These are phyloP conservation scores for Pleurotus platypus DNA, from an alignment of 768 basidiomycete genomes.

Conservation along the genomic window DNA sequence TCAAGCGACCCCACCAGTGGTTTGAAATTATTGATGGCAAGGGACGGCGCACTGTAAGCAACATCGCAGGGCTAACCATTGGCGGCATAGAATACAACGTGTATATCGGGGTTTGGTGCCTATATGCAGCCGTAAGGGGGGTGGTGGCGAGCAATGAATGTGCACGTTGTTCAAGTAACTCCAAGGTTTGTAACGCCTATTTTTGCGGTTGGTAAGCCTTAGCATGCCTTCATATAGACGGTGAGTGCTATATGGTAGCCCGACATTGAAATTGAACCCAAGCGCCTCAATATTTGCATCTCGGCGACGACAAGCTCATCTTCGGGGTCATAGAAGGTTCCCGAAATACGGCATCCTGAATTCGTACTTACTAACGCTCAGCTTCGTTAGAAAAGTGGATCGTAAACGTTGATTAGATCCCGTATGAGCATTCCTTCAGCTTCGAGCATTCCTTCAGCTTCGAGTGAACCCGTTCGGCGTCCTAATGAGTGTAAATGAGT, in stretches of 20 bases:
- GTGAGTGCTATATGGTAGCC: slow-evolving; percentile 92
- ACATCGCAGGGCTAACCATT: slow-evolving; percentile 86
- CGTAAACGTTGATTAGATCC: slow-evolving; percentile 92
- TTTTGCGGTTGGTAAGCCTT: slow-evolving; percentile 70
- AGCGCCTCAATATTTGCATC: slow-evolving; percentile 95
- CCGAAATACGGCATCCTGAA: slow-evolving; percentile 93
- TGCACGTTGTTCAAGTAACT: slow-evolving; percentile 95
- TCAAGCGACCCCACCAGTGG: slow-evolving; percentile 94
- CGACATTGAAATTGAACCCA: slow-evolving; percentile 96
- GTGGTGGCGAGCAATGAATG: neutral
- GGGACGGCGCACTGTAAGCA: slow-evolving; percentile 71
- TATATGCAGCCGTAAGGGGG: slow-evolving; percentile 23
- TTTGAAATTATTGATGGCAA: slow-evolving; percentile 69
- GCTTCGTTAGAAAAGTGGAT: slow-evolving; percentile 76
- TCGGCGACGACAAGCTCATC: slow-evolving; percentile 92
- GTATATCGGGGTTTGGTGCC: slow-evolving; percentile 91
- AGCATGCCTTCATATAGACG: slow-evolving; percentile 85
- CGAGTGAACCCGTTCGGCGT: slow-evolving; percentile 84
- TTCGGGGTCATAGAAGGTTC: slow-evolving; percentile 87
- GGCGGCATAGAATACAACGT: slow-evolving; percentile 85
- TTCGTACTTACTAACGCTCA: slow-evolving; percentile 21
- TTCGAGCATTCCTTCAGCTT: slow-evolving; percentile 87
- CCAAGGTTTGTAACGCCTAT: slow-evolving; percentile 80
- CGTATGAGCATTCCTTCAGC: slow-evolving; percentile 62
- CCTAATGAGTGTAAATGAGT: slow-evolving; percentile 62